phyloP scores from a whole-genome alignment of 1,284 basidiomycete genomes.

The Tremellales sp. region DNA sequence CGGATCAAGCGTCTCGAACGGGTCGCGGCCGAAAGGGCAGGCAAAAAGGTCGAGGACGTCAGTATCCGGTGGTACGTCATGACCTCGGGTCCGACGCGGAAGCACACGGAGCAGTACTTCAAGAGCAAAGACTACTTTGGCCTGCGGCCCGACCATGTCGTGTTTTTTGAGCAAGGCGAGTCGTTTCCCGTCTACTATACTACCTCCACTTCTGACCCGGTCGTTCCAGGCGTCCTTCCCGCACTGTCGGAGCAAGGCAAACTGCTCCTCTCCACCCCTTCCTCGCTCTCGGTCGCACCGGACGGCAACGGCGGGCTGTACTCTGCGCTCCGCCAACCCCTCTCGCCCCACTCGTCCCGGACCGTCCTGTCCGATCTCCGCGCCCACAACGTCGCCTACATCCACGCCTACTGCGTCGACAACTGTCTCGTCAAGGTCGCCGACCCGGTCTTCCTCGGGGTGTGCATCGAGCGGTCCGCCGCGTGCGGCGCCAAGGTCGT shows the following conservation, averaged over 20 bases:
- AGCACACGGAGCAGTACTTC: constrained; percentile 84
- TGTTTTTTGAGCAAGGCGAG: constrained; percentile 96
- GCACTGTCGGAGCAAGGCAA: constrained; percentile 93
- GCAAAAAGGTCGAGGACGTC: constrained; percentile 56
- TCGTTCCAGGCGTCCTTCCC: constrained; percentile 75
- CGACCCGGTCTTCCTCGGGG: constrained; percentile 94
- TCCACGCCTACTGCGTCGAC: constrained; percentile 97
- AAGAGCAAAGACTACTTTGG: constrained; percentile 76
- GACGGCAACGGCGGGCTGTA: constrained; percentile 98
- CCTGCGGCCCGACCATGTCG: constrained; percentile 70
- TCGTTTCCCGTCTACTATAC: neutral
- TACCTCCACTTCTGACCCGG: neutral
- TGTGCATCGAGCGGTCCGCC: constrained; percentile 77
- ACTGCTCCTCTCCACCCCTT: constrained; percentile 76
- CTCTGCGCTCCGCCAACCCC: constrained; percentile 77
- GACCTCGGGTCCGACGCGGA: constrained; percentile 94
- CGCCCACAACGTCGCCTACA: constrained; percentile 73
- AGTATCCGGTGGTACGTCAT: constrained; percentile 96
- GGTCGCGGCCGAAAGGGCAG: constrained; percentile 61
- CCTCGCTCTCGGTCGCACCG: constrained; percentile 83
- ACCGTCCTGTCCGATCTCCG: constrained; percentile 83
- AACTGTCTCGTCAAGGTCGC: constrained; percentile 98
- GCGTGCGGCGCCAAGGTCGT: constrained; percentile 96
- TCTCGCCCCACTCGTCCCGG: constrained; percentile 57
- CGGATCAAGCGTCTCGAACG: constrained; percentile 78